Base-by-base conservation (phyloP, 306 rosid genomes). In the barrel medic (Medicago truncatula) region DNA sequence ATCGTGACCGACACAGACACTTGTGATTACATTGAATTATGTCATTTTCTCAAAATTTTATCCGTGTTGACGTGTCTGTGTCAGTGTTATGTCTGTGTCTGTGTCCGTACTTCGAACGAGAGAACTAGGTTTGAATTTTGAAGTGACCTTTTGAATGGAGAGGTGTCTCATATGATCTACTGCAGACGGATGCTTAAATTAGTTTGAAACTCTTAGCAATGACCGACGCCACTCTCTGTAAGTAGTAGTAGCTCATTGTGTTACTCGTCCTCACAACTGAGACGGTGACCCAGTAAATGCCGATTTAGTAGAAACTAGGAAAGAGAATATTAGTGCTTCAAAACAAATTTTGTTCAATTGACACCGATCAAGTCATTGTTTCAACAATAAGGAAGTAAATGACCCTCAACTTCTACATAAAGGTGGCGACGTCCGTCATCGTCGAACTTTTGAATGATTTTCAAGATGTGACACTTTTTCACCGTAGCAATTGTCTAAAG, bases 51-150 rank as follows among this genome's bases (percentile, higher is more conserved):
- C 23, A 21, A 21, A 21, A 21, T 1, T 21, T 21, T 21, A 21
- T 21, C 23, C 23, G 2, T 21, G 23, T 21, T 21, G 23, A 21
- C 2, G 23, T 21, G 23, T 21, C 1, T 1, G 1, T 21, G 23
- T 21, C 23, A 21, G 23, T 21, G 23, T 21, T 2, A 21, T 21
- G 23, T 21, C 23, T 2, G 23, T 21, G 23, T 21, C 23, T 1
- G 23, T 21, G 23, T 21, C 23, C 2, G 23, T 21, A 2, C 23
- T 21, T 21, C 23, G 2, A 1, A 21, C 1, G 36, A 36, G 57
- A 67, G 75, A 77, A 70, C 7, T 4, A 62, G 16, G 52, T 74
- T 59, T 70, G 40, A 38, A 59, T 12, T 3, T 28, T 25, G 65
- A 59, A n/a, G 4, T 25, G 61, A 4, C 10, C 18, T 54, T 3